Conservation (phyloP, 441 rosid genomes). For the Erodium moschatum region DNA sequence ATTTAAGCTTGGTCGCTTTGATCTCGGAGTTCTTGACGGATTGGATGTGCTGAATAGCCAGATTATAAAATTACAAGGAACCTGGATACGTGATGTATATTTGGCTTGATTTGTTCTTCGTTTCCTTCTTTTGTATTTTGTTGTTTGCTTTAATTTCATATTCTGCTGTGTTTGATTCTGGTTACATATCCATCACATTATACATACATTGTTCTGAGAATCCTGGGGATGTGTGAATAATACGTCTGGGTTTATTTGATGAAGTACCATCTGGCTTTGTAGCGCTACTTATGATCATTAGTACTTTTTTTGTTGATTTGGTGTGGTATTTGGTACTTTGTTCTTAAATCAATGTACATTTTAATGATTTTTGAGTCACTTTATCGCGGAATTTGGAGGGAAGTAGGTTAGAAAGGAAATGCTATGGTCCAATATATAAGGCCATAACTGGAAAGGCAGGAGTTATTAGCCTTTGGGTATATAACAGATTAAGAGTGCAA, state of each 20-base stretch:
- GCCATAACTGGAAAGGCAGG: neutral
- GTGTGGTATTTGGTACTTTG: neutral
- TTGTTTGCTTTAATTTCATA: neutral
- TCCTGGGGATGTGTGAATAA: neutral
- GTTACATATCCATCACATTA: too few species aligned
- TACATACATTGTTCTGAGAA: too few species aligned
- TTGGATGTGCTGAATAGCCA: neutral
- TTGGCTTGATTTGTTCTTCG: neutral
- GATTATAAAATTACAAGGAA: neutral
- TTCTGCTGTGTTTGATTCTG: neutral
- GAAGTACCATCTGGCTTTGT: conserved; percentile 1
- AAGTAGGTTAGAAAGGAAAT: conserved; percentile 6
- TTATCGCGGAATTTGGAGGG: neutral
- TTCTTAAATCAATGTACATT: neutral
- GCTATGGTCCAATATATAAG: neutral
- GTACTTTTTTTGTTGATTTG: neutral
- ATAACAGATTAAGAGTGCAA: too few species aligned
- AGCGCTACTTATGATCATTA: neutral
- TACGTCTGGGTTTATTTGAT: neutral
- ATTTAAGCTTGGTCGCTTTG: neutral
- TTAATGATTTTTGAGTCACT: neutral
- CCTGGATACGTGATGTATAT: neutral
- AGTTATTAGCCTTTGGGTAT: neutral
- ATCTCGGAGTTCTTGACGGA: neutral
- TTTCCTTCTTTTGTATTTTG: neutral